Percentiles rank a stretch among this genome's conserved stretches.
These are phyloP conservation scores for Globisporangium nunn DNA, from an alignment of 352 stramenopile species.

Conservation along the genomic window DNA sequence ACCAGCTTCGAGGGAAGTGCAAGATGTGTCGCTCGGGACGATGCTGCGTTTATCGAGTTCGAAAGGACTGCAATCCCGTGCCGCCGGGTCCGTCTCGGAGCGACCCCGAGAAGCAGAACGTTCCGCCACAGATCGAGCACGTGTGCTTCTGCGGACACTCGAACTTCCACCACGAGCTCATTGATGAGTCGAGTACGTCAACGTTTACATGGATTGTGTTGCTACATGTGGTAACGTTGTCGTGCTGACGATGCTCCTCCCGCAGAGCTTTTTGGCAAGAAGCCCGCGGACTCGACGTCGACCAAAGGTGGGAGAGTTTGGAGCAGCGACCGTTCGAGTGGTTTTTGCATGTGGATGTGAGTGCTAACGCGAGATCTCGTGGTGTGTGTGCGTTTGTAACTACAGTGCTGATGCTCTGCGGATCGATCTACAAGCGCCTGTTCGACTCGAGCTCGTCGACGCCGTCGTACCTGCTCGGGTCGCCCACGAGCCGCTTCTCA, in stretches of 20 bases:
- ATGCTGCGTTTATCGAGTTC: constrained; percentile 56
- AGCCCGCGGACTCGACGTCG: constrained; percentile 39
- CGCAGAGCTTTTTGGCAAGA: constrained; percentile 64
- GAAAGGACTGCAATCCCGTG: constrained; percentile 22
- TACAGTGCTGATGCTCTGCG: constrained; percentile 61
- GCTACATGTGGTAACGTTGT: no score
- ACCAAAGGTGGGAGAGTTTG: constrained; percentile 37
- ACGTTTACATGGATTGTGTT: no score
- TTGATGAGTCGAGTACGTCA: constrained; percentile 61
- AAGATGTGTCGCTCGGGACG: constrained; percentile 60
- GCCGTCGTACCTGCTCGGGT: constrained; percentile 38
- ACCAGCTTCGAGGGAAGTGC: constrained; percentile 60
- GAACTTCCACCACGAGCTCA: constrained; percentile 64
- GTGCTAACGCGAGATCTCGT: neutral
- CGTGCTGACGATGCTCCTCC: no score
- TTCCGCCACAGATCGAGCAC: constrained; percentile 19
- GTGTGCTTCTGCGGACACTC: constrained; percentile 68
- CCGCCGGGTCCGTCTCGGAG: constrained; percentile 6
- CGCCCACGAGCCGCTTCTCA: constrained; percentile 40
- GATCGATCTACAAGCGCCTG: constrained; percentile 64
- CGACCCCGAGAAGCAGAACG: constrained; percentile 21
- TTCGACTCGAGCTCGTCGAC: constrained; percentile 50
- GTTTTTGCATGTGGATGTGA: neutral
- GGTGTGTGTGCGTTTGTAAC: constrained; percentile 4
- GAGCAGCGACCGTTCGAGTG: no score